Evolutionary conservation across 768 basidiomycete genomes (phyloP).

Genomic region (Lentinula lateritia): DNA sequence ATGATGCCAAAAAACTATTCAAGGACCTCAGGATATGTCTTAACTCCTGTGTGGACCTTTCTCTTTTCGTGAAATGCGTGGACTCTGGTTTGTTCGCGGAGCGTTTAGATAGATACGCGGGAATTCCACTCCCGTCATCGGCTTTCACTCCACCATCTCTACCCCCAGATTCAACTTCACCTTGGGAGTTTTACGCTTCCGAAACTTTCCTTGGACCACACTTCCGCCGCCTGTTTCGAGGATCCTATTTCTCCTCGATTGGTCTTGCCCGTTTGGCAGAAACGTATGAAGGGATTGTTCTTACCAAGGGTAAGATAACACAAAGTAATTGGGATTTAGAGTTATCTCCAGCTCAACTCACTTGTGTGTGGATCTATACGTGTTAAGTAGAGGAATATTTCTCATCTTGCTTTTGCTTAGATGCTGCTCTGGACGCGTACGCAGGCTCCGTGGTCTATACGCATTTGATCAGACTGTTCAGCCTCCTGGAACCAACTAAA

Average conservation of each 20-base stretch:
- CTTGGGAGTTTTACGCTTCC: neutral
- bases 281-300: conserved; percentile 43
- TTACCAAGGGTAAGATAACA: conserved; percentile 56
- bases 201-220: conserved; percentile 1
- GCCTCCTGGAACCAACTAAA: conserved; percentile 17
- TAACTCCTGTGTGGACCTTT: conserved; percentile 61
- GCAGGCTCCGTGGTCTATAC: conserved; percentile 52
- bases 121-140: neutral
- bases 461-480: conserved; percentile 38
- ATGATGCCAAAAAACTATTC: conserved; percentile 61
- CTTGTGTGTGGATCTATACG: conserved; percentile 44
- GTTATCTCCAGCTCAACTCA: conserved; percentile 41
- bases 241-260: conserved; percentile 52
- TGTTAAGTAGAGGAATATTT: conserved; percentile 8
- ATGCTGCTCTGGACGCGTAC: conserved; percentile 71
- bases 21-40: conserved; percentile 37
- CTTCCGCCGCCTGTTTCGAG: conserved; percentile 51
- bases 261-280: conserved; percentile 65
- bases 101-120: neutral
- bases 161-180: neutral
- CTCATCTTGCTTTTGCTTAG: conserved; percentile 23
- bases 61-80: conserved; percentile 61
- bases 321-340: conserved; percentile 65
- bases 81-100: conserved; percentile 43
- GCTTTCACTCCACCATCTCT: neutral